A percentile compares a stretch with the other conserved stretches of the same genome.
Evolutionary conservation across 208 protist genomes (phyloP).

Genomic region (Crithidia expoeki): DNA sequence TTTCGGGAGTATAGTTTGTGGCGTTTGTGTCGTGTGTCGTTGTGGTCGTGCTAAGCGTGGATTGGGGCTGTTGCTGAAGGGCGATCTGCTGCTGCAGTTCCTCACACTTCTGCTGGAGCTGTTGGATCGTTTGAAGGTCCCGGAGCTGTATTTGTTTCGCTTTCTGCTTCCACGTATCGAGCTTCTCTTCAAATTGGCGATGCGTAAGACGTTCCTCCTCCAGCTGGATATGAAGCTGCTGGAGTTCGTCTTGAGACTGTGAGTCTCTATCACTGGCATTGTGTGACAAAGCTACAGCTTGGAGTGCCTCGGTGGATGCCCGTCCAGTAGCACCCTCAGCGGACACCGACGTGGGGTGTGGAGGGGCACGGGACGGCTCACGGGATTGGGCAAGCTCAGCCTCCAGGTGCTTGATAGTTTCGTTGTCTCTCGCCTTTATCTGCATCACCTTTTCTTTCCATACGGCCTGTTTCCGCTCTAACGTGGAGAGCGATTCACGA

Average conservation of each 20-base stretch:
- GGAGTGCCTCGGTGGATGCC: not conserved
- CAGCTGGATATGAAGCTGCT: constrained; percentile 23
- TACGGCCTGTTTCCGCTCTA: constrained; percentile 33
- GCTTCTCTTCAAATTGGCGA: too few relatives aligned
- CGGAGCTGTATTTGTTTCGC: constrained; percentile 14
- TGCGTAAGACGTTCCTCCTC: constrained; percentile 31
- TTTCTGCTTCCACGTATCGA: not conserved
- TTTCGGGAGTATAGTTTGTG: not conserved
- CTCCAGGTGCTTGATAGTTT: constrained; percentile 42
- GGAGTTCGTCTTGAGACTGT: not conserved
- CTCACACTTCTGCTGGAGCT: constrained; percentile 26
- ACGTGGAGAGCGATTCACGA: constrained; percentile 12
- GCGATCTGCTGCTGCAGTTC: constrained; percentile 15
- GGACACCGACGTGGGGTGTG: not conserved
- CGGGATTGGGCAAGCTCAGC: constrained; percentile 16
- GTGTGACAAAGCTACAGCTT: not conserved
- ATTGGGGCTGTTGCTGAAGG: not conserved
- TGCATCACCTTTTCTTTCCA: constrained; percentile 65
- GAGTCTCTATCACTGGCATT: not conserved
- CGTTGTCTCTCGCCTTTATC: constrained; percentile 53
- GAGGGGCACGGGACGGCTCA: constrained; percentile 5
- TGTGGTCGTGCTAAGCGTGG: not conserved
- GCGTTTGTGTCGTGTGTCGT: not conserved
- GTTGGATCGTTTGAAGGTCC: constrained; percentile 31
- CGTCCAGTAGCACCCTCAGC: not conserved